Conservation (phyloP, 805 yeast species). For the Isabelozyma heimii region DNA sequence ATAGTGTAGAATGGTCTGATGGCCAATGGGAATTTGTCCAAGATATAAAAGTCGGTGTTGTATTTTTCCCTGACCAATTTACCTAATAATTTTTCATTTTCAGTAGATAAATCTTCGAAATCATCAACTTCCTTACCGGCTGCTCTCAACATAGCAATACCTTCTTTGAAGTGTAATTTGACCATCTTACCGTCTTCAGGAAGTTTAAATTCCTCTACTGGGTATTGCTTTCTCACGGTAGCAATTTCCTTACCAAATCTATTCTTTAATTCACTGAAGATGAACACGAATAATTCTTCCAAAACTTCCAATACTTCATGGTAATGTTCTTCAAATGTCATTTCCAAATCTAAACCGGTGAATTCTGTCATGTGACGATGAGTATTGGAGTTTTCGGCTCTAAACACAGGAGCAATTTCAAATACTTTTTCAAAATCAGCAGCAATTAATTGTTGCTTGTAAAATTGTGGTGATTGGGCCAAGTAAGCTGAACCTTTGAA, state of each 20-base stretch:
- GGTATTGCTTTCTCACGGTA: constrained; percentile 87
- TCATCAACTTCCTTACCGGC: constrained; percentile 86
- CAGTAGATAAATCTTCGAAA: constrained; percentile 87
- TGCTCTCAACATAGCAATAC: constrained; percentile 79
- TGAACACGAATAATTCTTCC: constrained; percentile 78
- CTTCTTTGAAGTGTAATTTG: constrained; percentile 84
- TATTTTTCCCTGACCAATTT: constrained; percentile 87
- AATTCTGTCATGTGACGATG: constrained; percentile 99
- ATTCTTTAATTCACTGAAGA: constrained; percentile 77
- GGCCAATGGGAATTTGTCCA: constrained; percentile 97
- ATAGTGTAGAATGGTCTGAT: constrained; percentile 98
- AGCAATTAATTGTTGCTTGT: constrained; percentile 97
- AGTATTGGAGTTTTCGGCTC: constrained; percentile 98
- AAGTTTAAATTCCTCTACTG: constrained; percentile 94
- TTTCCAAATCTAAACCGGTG: constrained; percentile 94
- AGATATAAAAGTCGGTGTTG: constrained; percentile 95
- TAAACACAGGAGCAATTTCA: constrained; percentile 96
- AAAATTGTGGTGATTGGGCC: constrained; percentile 98
- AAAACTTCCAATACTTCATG: constrained; percentile 75
- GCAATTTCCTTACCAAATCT: constrained; percentile 85
- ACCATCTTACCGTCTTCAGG: constrained; percentile 96
- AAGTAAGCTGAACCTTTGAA: constrained; percentile 90
- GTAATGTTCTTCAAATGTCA: constrained; percentile 98
- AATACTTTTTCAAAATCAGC: constrained; percentile 96
- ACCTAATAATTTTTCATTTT: constrained; percentile 92